phyloP scores from a whole-genome alignment of 805 yeast genomes.

The Wickerhamomyces mucosus region DNA sequence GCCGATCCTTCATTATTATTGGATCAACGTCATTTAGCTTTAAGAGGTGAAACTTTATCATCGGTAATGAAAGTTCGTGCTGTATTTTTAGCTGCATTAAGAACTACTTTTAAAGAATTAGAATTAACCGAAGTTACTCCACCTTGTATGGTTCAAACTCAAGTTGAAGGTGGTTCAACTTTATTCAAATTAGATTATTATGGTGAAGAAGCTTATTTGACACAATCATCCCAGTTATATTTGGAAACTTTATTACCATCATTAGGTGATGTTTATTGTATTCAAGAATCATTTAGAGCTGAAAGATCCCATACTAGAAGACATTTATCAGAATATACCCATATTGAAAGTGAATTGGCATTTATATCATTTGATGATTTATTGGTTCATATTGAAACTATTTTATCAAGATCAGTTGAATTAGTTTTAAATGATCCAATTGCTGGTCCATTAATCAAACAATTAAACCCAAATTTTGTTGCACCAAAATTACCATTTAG shows the following conservation, averaged over 20 bases:
- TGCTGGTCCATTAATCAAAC: conserved; percentile 82
- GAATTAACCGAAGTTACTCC: conserved; percentile 88
- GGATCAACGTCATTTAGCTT: conserved; percentile 92
- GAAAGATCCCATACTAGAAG: conserved; percentile 98
- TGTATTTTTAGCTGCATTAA: conserved; percentile 56
- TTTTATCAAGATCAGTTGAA: conserved; percentile 60
- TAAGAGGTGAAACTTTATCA: conserved; percentile 91
- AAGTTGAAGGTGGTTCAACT: conserved; percentile 99
- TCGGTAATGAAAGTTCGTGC: conserved; percentile 95
- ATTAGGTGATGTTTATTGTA: conserved; percentile 93
- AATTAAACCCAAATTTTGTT: conserved; percentile 84
- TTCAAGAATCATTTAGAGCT: conserved; percentile 98
- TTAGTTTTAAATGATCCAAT: conserved; percentile 82
- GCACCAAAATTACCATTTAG: conserved; percentile 81
- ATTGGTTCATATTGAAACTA: conserved; percentile 73
- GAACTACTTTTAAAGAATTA: conserved; percentile 71
- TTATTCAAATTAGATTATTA: conserved; percentile 88
- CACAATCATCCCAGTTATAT: conserved; percentile 95
- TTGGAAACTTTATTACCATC: conserved; percentile 95
- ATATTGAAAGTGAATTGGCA: conserved; percentile 89
- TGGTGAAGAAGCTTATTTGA: conserved; percentile 92
- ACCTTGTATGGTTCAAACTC: conserved; percentile 99
- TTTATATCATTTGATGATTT: conserved; percentile 83
- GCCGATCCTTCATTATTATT: conserved; percentile 88
- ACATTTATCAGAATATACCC: conserved; percentile 95